phyloP scores from a whole-genome alignment of 2,329 filamentous ascomycete species.

The Sporothrix mexicana region DNA sequence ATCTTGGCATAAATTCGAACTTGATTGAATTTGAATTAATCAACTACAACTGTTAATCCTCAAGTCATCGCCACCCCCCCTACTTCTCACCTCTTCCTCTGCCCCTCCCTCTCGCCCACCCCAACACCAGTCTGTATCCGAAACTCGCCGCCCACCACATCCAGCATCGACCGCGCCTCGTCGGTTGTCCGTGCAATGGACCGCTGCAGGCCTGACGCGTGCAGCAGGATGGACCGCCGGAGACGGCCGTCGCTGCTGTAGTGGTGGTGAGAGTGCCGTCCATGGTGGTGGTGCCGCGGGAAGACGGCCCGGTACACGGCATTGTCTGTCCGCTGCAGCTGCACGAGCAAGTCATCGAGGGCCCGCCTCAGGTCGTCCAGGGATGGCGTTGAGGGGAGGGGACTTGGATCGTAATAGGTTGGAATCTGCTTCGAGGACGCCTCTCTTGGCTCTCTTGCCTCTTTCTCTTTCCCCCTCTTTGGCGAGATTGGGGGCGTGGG shows the following conservation, averaged over 20 bases:
- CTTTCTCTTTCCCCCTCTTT: too few species aligned
- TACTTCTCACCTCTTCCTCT: not conserved
- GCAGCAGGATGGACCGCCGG: not conserved
- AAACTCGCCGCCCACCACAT: not conserved
- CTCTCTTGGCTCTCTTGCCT: not conserved
- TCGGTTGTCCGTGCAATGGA: constrained; percentile 20
- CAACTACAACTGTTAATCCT: too few species aligned
- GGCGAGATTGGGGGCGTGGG: constrained; percentile 13
- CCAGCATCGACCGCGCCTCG: constrained; percentile 4
- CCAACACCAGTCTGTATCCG: not conserved
- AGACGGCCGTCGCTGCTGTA: not conserved
- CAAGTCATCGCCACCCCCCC: too few species aligned
- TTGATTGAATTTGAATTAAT: too few species aligned
- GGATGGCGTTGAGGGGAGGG: not conserved
- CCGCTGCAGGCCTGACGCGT: constrained; percentile 23
- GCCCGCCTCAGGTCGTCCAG: not conserved
- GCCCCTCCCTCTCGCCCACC: not conserved
- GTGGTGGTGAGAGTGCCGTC: not conserved
- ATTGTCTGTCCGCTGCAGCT: constrained; percentile 31
- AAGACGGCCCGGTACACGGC: constrained; percentile 27
- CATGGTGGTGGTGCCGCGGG: constrained; percentile 19
- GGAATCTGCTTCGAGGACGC: not conserved
- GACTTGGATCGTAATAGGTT: too few species aligned
- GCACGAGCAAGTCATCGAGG: constrained; percentile 31
- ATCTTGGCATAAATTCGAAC: too few species aligned